Base-by-base conservation (phyloP, 257 asterid species). In the Scutellaria baicalensis region DNA sequence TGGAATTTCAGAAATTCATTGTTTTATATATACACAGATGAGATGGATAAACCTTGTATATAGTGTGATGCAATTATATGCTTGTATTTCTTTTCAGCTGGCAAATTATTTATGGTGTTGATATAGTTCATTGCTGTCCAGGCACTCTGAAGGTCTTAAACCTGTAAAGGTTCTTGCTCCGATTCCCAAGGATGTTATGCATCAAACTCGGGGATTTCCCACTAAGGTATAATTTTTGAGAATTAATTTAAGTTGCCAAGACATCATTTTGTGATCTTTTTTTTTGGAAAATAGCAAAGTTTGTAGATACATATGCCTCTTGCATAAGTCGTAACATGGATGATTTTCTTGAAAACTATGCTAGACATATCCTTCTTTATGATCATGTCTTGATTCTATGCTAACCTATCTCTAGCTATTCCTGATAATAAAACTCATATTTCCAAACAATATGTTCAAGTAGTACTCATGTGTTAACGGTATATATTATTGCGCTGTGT, bases 81-180 rank as follows among this genome's bases (percentile, higher is more conserved):
- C 11, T 6, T 43, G 0, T 42, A 9, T 69, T 12, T 48, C 13
- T 58, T 14, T 77, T 50, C 20, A 10, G 16, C 10, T 45, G 45
- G 39, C 12, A 55, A 70, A 69, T 55, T 48, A 35, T 51, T 57
- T 23, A 17, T 14, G 33, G 12, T 13, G 64, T 65, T 59, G 67
- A 71, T 65, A 7, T 63, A 42, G 21, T 49, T 44, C 39, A 64
- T 67, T 80, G 72, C 36, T 74, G 64, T 52, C 27, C 87, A 93
- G 99, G 99, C 87, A 79, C 73, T 83, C 96, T 51, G 88, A 89
- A 79, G 96, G 93, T 58, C 86, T 93, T 59, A 93, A 87, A 82
- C 84, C 96, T 39, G 80, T 75, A 23, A 85, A 77, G 80, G 95
- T 91, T 68, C 96, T 93, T 73, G 91, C 93, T 66, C 95, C 99